These are phyloP conservation scores for Lentinus tigrinus DNA, from an alignment of 768 basidiomycete genomes.

Conservation along the genomic window DNA sequence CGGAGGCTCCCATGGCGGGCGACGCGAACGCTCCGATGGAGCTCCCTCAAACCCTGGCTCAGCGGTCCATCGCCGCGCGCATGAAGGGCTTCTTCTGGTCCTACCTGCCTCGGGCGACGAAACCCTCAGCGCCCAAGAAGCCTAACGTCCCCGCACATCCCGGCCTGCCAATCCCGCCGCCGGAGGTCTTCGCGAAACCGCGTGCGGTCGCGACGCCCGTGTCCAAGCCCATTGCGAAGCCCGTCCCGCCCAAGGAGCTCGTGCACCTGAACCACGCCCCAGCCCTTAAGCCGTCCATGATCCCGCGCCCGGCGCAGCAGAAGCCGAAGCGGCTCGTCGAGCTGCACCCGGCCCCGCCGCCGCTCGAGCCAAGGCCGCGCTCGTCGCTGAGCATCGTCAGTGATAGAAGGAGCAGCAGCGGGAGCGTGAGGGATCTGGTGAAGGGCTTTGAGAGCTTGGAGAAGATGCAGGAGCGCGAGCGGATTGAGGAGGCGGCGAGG, in stretches of 20 bases:
- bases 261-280: conserved; percentile 62
- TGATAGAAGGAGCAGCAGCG: conserved; percentile 60
- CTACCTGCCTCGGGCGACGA: conserved; percentile 54
- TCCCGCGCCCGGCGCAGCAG: conserved; percentile 37
- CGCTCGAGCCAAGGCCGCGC: conserved; percentile 27
- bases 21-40: background rate
- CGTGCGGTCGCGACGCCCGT: conserved; percentile 61
- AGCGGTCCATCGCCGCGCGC: conserved; percentile 44
- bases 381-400: conserved; percentile 21
- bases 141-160: conserved; percentile 28
- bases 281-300: conserved; percentile 34
- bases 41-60: conserved; percentile 22
- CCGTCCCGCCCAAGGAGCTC: conserved; percentile 59
- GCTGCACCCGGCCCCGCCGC: conserved; percentile 45
- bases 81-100: conserved; percentile 60
- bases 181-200: conserved; percentile 45
- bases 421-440: conserved; percentile 74
- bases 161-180: conserved; percentile 56
- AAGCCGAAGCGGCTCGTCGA: conserved; percentile 51
- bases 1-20: background rate
- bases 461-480: conserved; percentile 30
- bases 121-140: conserved; percentile 30
- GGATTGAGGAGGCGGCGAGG: conserved; percentile 22
- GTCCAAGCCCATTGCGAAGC: conserved; percentile 45
- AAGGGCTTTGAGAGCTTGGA: conserved; percentile 55